A percentile compares a stretch with the other conserved stretches of the same genome.
Conservation (phyloP, 768 basidiomycete genomes). For the Termitomyces sp. region DNA sequence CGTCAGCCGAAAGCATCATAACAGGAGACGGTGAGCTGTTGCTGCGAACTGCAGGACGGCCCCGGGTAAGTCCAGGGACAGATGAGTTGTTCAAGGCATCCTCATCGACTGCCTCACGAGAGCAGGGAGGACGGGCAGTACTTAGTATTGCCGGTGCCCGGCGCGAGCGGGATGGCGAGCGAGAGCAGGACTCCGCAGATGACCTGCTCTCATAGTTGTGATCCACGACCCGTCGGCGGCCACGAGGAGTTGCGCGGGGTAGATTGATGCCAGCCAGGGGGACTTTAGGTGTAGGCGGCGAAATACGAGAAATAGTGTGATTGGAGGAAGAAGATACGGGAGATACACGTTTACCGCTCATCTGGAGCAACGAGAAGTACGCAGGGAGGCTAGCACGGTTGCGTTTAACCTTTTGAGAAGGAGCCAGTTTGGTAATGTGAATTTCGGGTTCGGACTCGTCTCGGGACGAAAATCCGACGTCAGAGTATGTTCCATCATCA, state of each 20-base stretch:
- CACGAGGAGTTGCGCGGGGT: constrained; percentile 43
- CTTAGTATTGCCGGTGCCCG: constrained; percentile 9
- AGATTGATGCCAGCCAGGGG: constrained; percentile 24
- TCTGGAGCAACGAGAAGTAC: constrained; percentile 68
- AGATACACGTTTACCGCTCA: constrained; percentile 33
- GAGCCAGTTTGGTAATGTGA: constrained; percentile 20
- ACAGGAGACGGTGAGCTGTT: constrained; percentile 56
- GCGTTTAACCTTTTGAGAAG: constrained; percentile 43
- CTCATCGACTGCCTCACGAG: constrained; percentile 26
- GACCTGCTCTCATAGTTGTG: constrained; percentile 24
- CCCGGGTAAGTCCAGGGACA: constrained; percentile 33
- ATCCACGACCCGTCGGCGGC: constrained; percentile 39
- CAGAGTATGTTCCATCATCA: constrained; percentile 40
- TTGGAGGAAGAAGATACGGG: constrained; percentile 43
- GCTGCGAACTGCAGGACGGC: constrained; percentile 45
- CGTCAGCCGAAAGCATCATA: constrained; percentile 31
- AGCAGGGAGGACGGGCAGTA: constrained; percentile 6
- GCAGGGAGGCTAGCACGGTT: constrained; percentile 72
- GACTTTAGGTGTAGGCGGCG: constrained; percentile 59
- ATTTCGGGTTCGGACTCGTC: constrained; percentile 29
- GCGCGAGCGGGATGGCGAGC: constrained; percentile 36
- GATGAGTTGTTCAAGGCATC: constrained; percentile 44
- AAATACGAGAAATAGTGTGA: constrained; percentile 40
- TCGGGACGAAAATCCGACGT: constrained; percentile 31
- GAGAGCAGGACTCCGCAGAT: constrained; percentile 27